Evolutionary conservation across 2,329 filamentous ascomycete species (phyloP), one percentile per base, ranked within the genome.

Genomic region (Nothomitra cinnamomea): DNA sequence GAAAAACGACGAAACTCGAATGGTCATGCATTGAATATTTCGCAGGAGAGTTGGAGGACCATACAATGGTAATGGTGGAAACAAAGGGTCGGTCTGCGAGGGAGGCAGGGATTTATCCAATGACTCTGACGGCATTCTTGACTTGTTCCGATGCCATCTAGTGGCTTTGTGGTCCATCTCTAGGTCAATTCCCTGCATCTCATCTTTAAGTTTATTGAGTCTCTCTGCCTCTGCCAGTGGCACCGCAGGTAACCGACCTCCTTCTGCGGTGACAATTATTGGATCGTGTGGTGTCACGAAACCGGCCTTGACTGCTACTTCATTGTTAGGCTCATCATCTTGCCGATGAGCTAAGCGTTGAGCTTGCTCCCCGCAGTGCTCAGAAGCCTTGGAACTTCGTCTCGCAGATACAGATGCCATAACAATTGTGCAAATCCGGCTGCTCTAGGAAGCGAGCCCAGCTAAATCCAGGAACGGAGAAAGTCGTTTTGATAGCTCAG

Each of bases 1-100:
- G 38, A 88, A 75, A 55, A 85, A 84, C 0, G 87, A 87, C 0
- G 81, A 76, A 1, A 77, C 58, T 8, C 82, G 76, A 56, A 92
- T 84, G 15, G 74, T 69, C 28, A 74, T 65, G 62, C 79, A 85
- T 58, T 89, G 82, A 1, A 87, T 32, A 32, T 78, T 72, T 49
- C 80, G 75, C n/a, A 82, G 55, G 0, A 77, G 52, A 0, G 83
- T 82, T 0, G 87, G 80, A 0, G 87, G 83, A 0, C 85, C 85
- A 60, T 94, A 95, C 0, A 87, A 70, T 0, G 88, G 88, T 7
- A 95, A 67, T 1, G 87, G 85, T 4, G 88, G 88, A 59, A 95
- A 95, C 3, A 94, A 70, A 2, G 86, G 84, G 59, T 89, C 82
- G 1, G 85, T 89, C 58, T 79, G 76, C 6, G 80, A 80, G 1